A percentile compares a stretch with the other conserved stretches of the same genome.
phyloP scores from a whole-genome alignment of 2,329 filamentous ascomycete genomes.

The Paracoccidioides brasiliensis region DNA sequence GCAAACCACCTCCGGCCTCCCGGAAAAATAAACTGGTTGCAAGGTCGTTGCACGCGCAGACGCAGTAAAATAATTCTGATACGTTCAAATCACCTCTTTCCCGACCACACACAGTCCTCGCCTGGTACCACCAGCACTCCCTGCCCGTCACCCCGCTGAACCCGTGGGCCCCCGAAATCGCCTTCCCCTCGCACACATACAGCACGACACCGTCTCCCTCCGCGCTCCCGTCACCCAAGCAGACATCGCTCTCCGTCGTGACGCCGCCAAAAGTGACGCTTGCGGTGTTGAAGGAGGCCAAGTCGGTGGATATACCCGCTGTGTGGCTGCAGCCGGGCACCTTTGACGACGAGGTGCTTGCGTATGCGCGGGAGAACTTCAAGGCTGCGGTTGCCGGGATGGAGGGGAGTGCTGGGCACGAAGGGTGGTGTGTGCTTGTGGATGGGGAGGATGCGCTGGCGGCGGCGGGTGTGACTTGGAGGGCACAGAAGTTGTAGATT shows the following conservation, averaged over 20 bases:
- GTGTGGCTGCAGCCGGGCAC: constrained; percentile 89
- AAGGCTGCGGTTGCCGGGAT: constrained; percentile 54
- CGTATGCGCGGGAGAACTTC: constrained; percentile 57
- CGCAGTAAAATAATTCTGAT: neutral
- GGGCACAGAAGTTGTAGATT: constrained; percentile 28
- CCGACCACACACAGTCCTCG: constrained; percentile 50
- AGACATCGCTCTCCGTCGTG: constrained; percentile 72
- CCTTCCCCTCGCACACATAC: constrained; percentile 47
- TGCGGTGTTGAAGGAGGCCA: constrained; percentile 63
- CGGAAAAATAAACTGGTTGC: neutral
- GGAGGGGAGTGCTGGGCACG: constrained; percentile 49
- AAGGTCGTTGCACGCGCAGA: neutral
- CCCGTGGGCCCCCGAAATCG: constrained; percentile 53
- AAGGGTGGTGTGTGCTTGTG: constrained; percentile 80
- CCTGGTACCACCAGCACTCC: constrained; percentile 69
- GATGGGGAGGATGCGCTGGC: constrained; percentile 52
- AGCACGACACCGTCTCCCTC: constrained; percentile 52
- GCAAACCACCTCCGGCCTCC: constrained; percentile 10
- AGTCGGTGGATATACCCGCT: constrained; percentile 54
- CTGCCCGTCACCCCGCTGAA: constrained; percentile 77
- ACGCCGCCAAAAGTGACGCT: constrained; percentile 71
- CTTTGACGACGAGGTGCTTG: constrained; percentile 63
- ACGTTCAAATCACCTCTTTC: neutral
- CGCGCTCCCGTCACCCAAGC: constrained; percentile 49
- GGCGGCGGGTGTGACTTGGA: constrained; percentile 45